Evolutionary conservation across 306 rosid species (phyloP).

Genomic region (Vigna unguiculata): DNA sequence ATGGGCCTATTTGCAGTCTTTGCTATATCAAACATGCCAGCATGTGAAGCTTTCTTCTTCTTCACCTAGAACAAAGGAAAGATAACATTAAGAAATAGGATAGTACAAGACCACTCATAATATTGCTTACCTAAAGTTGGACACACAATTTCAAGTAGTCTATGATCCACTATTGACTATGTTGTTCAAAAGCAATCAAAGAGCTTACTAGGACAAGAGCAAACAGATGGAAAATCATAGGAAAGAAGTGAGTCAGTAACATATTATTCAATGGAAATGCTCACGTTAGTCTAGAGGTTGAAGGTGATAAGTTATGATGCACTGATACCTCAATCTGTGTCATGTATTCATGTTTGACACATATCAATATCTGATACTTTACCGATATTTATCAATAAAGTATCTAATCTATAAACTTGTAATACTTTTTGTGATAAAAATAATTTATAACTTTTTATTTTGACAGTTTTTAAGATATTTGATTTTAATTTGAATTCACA

Average conservation of each 20-base stretch:
- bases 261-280: background rate
- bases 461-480: too few relatives aligned
- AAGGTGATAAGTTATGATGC: background rate
- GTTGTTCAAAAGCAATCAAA: constrained; percentile 19
- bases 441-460: too few relatives aligned
- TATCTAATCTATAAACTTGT: too few relatives aligned
- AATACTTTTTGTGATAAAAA: too few relatives aligned
- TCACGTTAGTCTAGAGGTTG: background rate
- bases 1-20: constrained; percentile 94
- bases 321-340: too few relatives aligned
- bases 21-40: constrained; percentile 94
- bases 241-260: background rate
- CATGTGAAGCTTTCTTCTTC: constrained; percentile 94
- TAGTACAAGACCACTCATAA: background rate
- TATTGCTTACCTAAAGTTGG: background rate
- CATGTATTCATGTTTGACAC: too few relatives aligned
- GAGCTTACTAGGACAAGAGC: background rate
- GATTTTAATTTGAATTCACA: too few relatives aligned
- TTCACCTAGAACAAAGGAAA: constrained; percentile 66
- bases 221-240: background rate
- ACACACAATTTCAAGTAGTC: background rate
- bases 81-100: constrained; percentile 8
- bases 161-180: constrained; percentile 18
- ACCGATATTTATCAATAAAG: too few relatives aligned
- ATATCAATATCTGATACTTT: too few relatives aligned